Percentiles rank a stretch among this genome's conserved stretches.
These are phyloP conservation scores for Pleurozium schreberi DNA, from an alignment of 225 moss, liverwort and hornwort genomes.

Conservation along the genomic window DNA sequence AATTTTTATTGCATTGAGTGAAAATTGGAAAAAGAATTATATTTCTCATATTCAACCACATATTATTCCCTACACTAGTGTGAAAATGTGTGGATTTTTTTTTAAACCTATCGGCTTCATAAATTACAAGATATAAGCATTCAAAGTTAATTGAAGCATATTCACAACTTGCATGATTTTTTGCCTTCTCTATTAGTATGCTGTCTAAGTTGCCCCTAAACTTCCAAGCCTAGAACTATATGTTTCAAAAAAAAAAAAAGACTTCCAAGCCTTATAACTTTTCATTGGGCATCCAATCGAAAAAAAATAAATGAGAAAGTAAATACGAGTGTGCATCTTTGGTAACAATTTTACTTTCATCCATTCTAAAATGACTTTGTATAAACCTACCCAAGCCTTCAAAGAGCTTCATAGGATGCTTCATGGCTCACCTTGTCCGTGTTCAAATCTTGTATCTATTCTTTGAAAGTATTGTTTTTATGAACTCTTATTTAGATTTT, in stretches of 20 bases:
- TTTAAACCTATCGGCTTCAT: fast-evolving
- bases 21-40: not conserved
- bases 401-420: no score
- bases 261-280: not conserved
- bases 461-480: not conserved
- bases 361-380: not conserved
- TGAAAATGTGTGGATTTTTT: not conserved
- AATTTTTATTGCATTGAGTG: not conserved
- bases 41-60: no score
- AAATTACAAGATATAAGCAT: not conserved
- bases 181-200: not conserved
- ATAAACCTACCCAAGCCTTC: not conserved
- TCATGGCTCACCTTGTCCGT: not conserved
- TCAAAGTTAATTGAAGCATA: not conserved
- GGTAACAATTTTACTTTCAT: not conserved
- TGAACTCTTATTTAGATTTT: not conserved
- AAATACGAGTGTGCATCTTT: not conserved
- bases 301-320: not conserved
- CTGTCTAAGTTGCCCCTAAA: fast-evolving
- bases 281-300: fast-evolving
- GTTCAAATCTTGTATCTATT: not conserved
- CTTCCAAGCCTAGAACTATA: not conserved
- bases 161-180: fast-evolving
- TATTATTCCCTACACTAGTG: fast-evolving
- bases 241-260: no score